Conservation (phyloP, 2,329 filamentous ascomycete genomes). For the Teratosphaeria pseudoeucalypti region DNA sequence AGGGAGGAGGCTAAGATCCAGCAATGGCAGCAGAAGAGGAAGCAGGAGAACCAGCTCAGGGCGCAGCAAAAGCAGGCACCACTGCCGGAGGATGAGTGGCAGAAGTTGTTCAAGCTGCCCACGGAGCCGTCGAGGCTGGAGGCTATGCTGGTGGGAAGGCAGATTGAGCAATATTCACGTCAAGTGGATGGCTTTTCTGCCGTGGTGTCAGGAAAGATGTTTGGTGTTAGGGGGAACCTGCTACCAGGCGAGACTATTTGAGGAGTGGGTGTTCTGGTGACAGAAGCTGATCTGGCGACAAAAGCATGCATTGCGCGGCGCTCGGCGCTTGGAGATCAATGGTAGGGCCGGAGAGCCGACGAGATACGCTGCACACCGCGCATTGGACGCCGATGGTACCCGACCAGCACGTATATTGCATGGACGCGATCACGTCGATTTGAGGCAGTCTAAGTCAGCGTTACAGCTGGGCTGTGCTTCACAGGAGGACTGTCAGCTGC, state of each 20-base stretch:
- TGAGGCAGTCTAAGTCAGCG: no score
- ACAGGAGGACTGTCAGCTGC: no score
- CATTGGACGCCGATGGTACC: neutral
- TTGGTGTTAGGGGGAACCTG: slow-evolving; percentile 70
- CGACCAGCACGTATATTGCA: neutral
- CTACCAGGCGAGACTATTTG: slow-evolving; percentile 42
- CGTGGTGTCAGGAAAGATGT: slow-evolving; percentile 91
- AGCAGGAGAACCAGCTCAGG: slow-evolving; percentile 84
- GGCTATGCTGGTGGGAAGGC: slow-evolving; percentile 86
- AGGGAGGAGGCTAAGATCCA: slow-evolving; percentile 95
- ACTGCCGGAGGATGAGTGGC: slow-evolving; percentile 95
- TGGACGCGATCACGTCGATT: no score
- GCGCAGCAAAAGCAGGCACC: slow-evolving; percentile 76
- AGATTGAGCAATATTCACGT: slow-evolving; percentile 95
- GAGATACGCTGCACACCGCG: neutral
- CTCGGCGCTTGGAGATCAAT: neutral
- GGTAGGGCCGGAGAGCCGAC: neutral
- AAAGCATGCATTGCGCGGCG: slow-evolving; percentile 15
- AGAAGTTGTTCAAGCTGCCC: slow-evolving; percentile 94
- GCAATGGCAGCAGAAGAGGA: slow-evolving; percentile 92
- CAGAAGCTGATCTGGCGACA: neutral
- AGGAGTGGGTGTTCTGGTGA: neutral
- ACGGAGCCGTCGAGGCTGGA: slow-evolving; percentile 88
- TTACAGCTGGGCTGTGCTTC: no score
- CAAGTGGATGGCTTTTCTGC: slow-evolving; percentile 96